These are phyloP conservation scores for Russula emetica DNA, from an alignment of 768 basidiomycete species.

Conservation along the genomic window DNA sequence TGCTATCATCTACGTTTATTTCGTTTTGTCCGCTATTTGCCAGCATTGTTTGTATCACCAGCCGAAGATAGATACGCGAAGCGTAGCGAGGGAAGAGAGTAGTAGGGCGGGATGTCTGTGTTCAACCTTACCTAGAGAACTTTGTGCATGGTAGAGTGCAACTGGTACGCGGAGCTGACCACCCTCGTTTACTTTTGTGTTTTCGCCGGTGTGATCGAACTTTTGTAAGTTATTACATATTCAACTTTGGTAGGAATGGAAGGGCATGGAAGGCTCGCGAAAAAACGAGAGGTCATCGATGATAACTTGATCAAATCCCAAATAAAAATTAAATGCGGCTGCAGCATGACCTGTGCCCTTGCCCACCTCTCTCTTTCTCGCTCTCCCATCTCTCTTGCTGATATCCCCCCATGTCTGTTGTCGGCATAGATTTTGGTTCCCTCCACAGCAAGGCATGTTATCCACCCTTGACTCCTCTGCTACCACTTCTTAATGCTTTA, in stretches of 20 bases:
- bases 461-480: not conserved
- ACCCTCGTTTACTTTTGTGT: not conserved
- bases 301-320: slow-evolving; percentile 7
- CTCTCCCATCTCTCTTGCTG: not conserved
- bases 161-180: slow-evolving; percentile 1
- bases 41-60: slow-evolving; percentile 21
- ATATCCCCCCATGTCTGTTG: slow-evolving; percentile 68
- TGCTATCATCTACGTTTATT: slow-evolving; percentile 27
- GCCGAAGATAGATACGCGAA: slow-evolving; percentile 3
- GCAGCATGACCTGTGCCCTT: slow-evolving; percentile 14
- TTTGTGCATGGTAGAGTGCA: slow-evolving; percentile 9
- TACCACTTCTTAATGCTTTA: slow-evolving; percentile 8
- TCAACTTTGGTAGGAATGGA: slow-evolving; percentile 7
- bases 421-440: slow-evolving; percentile 91
- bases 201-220: not conserved
- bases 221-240: not conserved
- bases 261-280: slow-evolving; percentile 27
- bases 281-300: slow-evolving; percentile 8
- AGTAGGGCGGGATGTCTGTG: not conserved
- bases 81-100: not conserved
- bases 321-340: slow-evolving; percentile 9
- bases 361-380: not conserved
- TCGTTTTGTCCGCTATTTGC: slow-evolving; percentile 17
- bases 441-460: slow-evolving; percentile 75
- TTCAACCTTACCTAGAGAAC: not conserved